Evolutionary conservation across 2,329 filamentous ascomycete genomes (phyloP).

Genomic region (Thelonectria blattea): DNA sequence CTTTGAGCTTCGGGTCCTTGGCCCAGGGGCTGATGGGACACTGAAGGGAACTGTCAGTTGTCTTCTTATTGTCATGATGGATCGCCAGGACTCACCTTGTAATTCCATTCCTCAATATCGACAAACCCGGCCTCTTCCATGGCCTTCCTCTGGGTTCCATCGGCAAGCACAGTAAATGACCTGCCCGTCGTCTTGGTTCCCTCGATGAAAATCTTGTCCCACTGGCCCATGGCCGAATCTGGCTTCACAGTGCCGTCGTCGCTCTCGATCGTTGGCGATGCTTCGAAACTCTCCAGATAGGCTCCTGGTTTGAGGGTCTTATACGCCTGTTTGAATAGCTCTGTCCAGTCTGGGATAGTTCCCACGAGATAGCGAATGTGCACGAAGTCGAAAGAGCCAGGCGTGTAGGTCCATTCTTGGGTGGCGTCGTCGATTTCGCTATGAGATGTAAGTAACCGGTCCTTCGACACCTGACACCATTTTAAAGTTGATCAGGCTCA

Average conservation of each 20-base stretch:
- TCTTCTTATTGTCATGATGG: not conserved
- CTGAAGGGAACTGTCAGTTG: not conserved
- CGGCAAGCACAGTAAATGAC: slow-evolving; percentile 23
- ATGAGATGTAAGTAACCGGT: not conserved
- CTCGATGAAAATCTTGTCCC: slow-evolving; percentile 30
- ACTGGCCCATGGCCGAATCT: slow-evolving; percentile 27
- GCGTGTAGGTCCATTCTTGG: slow-evolving; percentile 32
- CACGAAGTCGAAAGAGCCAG: slow-evolving; percentile 23
- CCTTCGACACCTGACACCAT: not conserved
- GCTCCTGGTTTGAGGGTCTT: slow-evolving; percentile 22
- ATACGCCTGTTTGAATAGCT: slow-evolving; percentile 24
- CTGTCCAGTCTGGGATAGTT: slow-evolving; percentile 20
- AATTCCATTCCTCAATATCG: slow-evolving; percentile 17
- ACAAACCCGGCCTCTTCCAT: slow-evolving; percentile 25
- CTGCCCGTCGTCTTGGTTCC: slow-evolving; percentile 23
- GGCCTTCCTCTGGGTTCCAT: slow-evolving; percentile 17
- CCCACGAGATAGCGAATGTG: slow-evolving; percentile 29
- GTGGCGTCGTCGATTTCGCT: slow-evolving; percentile 66
- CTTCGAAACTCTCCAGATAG: slow-evolving; percentile 25
- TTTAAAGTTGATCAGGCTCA: not conserved
- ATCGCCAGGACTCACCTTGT: slow-evolving; percentile 15
- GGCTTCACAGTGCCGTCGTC: slow-evolving; percentile 20
- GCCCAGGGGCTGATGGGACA: slow-evolving; percentile 28
- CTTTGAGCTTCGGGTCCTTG: slow-evolving; percentile 28
- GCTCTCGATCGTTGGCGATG: slow-evolving; percentile 21